phyloP scores from a whole-genome alignment of 805 yeast genomes.

The Yarrowia sp. region DNA sequence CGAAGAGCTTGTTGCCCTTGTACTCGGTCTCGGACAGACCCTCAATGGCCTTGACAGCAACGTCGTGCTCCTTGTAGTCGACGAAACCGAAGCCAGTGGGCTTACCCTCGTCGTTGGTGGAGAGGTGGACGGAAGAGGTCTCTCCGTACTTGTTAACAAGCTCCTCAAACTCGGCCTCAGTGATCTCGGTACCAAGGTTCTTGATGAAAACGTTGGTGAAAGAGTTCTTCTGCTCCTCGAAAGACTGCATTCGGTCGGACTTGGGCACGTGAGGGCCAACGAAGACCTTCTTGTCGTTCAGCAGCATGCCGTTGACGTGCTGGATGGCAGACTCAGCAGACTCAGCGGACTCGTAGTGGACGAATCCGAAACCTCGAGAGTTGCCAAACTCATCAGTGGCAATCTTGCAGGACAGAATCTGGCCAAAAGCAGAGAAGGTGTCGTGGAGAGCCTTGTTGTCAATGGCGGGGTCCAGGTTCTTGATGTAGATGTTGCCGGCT shows the following conservation, averaged over 20 bases:
- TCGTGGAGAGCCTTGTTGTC: constrained; percentile 99
- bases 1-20: constrained; percentile 82
- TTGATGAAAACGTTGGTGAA: constrained; percentile 95
- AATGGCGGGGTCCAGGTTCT: constrained; percentile 96
- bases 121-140: constrained; percentile 78
- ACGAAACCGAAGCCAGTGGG: constrained; percentile 95
- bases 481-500: constrained; percentile 94
- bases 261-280: constrained; percentile 92
- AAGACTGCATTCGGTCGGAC: constrained; percentile 90
- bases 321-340: constrained; percentile 93
- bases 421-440: constrained; percentile 95
- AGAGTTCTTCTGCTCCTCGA: constrained; percentile 84
- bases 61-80: constrained; percentile 81
- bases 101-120: constrained; percentile 80
- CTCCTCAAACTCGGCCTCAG: constrained; percentile 54
- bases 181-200: constrained; percentile 71
- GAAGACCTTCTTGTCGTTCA: constrained; percentile 91
- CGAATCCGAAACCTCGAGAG: constrained; percentile 96
- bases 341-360: constrained; percentile 90
- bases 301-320: constrained; percentile 96
- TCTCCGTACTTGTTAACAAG: constrained; percentile 71
- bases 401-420: constrained; percentile 92
- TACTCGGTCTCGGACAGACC: constrained; percentile 83
- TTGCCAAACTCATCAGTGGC: constrained; percentile 89
- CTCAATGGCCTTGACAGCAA: constrained; percentile 88